Conservation (phyloP, 805 yeast species). For the Candida tallmaniae region DNA sequence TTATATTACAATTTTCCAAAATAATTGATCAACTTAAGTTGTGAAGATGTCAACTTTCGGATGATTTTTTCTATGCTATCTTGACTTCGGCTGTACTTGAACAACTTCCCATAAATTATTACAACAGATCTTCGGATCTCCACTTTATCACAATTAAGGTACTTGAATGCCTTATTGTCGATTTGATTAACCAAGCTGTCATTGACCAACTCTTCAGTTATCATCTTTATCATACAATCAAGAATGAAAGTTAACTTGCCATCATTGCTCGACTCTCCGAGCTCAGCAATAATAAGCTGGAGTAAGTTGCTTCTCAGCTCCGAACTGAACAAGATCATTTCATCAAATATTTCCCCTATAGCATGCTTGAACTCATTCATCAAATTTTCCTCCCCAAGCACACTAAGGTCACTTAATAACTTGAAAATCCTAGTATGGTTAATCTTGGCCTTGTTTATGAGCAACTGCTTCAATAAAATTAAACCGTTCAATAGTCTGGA, state of each 20-base stretch:
- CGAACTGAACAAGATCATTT: constrained; percentile 2
- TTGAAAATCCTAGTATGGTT: constrained; percentile 21
- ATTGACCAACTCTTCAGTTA: constrained; percentile 1
- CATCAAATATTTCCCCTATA: constrained; percentile 11
- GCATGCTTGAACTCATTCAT: constrained; percentile 13
- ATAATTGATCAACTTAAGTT: constrained; percentile 44
- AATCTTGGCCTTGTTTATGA: constrained; percentile 22
- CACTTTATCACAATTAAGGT: constrained; percentile 27
- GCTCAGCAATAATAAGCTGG: neutral
- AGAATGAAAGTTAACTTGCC: constrained; percentile 1
- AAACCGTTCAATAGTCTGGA: constrained; percentile 25
- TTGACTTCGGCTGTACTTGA: constrained; percentile 13
- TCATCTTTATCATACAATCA: constrained; percentile 3
- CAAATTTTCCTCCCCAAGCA: constrained; percentile 14
- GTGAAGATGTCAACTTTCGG: constrained; percentile 36
- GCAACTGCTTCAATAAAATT: constrained; percentile 31
- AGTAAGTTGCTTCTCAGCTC: neutral
- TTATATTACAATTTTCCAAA: constrained; percentile 26
- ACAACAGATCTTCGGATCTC: constrained; percentile 35
- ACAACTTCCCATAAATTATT: constrained; percentile 33
- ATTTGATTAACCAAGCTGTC: neutral
- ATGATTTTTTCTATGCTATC: constrained; percentile 23
- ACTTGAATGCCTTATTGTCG: constrained; percentile 14
- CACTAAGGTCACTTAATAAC: constrained; percentile 16
- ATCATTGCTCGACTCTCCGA: neutral